Evolutionary conservation across 495 filamentous ascomycete genomes (phyloP).

Genomic region (Cairneyella variabilis): DNA sequence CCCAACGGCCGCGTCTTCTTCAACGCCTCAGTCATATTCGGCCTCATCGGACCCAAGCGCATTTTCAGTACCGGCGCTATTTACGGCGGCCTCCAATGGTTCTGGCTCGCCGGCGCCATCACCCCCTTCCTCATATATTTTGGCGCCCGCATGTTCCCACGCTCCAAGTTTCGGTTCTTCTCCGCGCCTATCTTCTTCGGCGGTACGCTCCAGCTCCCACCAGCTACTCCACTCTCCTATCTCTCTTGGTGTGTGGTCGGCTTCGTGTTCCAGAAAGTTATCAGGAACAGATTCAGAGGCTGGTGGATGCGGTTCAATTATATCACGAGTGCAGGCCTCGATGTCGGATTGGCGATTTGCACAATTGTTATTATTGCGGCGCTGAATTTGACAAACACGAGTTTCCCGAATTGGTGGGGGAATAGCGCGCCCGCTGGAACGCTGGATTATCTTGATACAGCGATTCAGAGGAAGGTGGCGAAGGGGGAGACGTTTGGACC

Average conservation of each 20-base stretch:
- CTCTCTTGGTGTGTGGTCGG: constrained; percentile 46
- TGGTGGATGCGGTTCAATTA: constrained; percentile 77
- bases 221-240: constrained; percentile 64
- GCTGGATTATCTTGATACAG: constrained; percentile 8
- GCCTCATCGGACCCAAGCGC: constrained; percentile 59
- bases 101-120: constrained; percentile 57
- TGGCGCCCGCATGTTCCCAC: constrained; percentile 47
- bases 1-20: constrained; percentile 66
- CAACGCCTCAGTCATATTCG: constrained; percentile 66
- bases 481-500: constrained; percentile 9
- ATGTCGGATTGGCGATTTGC: constrained; percentile 39
- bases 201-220: constrained; percentile 59
- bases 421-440: constrained; percentile 3
- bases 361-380: constrained; percentile 46
- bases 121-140: constrained; percentile 53
- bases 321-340: constrained; percentile 64
- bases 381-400: constrained; percentile 21
- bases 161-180: constrained; percentile 32
- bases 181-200: constrained; percentile 67
- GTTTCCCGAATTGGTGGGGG: constrained; percentile 6
- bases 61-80: constrained; percentile 63
- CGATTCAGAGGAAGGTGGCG: constrained; percentile 8
- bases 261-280: constrained; percentile 53
- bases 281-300: constrained; percentile 50
- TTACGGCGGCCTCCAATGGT: constrained; percentile 58